Evolutionary conservation across 805 yeast genomes (phyloP).

Genomic region (Debaryomyces hansenii): DNA sequence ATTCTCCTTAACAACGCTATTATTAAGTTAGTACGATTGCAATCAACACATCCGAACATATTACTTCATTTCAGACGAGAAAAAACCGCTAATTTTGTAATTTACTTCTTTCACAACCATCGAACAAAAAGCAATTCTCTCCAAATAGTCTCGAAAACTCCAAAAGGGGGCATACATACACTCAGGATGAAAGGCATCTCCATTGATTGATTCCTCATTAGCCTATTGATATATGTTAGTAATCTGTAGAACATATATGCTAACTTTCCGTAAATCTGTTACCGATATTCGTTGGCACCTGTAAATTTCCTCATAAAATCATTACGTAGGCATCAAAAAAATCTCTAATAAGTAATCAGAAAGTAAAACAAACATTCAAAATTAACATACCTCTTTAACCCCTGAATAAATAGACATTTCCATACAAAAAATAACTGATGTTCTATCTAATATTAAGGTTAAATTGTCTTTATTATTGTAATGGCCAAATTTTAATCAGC

Average conservation of each 20-base stretch:
- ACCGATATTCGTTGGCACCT: too few relatives aligned
- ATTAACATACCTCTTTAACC: background rate
- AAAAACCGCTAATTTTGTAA: too few relatives aligned
- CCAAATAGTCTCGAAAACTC: too few relatives aligned
- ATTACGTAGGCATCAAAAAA: background rate
- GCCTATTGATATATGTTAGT: background rate
- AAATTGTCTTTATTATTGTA: background rate
- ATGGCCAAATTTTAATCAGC: background rate
- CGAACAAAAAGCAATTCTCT: too few relatives aligned
- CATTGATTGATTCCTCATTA: background rate
- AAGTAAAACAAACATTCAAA: background rate
- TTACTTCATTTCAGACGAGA: background rate
- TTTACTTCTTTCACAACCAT: too few relatives aligned
- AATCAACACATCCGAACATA: background rate
- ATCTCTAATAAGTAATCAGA: background rate
- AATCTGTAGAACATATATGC: background rate
- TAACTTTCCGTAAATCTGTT: too few relatives aligned
- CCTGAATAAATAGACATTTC: background rate
- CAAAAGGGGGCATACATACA: conserved; percentile 11
- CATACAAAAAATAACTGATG: background rate
- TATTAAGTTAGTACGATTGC: conserved; percentile 9
- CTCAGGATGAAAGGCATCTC: conserved; percentile 12
- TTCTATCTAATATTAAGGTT: background rate
- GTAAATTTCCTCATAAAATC: too few relatives aligned
- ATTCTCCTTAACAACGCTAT: conserved; percentile 15